phyloP scores from a whole-genome alignment of 768 basidiomycete genomes.

The Strobilomyces confusus region DNA sequence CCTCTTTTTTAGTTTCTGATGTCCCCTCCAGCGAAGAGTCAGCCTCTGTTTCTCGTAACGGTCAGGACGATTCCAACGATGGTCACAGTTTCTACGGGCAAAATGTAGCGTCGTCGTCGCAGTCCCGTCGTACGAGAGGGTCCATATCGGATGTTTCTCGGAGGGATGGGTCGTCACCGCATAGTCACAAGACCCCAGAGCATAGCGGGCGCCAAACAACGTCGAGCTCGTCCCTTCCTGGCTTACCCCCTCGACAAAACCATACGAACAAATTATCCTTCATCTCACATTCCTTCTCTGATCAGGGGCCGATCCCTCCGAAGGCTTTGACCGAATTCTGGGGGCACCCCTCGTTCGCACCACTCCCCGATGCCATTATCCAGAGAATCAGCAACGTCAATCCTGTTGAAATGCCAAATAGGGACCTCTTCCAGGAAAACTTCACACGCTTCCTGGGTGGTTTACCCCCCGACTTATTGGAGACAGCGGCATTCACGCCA shows the following conservation, averaged over 20 bases:
- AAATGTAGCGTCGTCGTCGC: slow-evolving; percentile 39
- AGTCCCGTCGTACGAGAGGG: slow-evolving; percentile 20
- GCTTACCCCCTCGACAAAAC: slow-evolving; percentile 22
- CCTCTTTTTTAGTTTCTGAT: slow-evolving; percentile 46
- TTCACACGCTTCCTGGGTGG: slow-evolving; percentile 46
- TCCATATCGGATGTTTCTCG: slow-evolving; percentile 23
- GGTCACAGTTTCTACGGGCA: slow-evolving; percentile 46
- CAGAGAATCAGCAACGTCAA: slow-evolving; percentile 51
- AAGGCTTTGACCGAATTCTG: slow-evolving; percentile 53
- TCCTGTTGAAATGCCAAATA: slow-evolving; percentile 57
- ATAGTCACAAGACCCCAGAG: slow-evolving; percentile 23
- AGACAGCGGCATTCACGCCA: slow-evolving; percentile 54
- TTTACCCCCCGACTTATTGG: slow-evolving; percentile 52
- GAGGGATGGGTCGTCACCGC: slow-evolving; percentile 14
- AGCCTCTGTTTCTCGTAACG: slow-evolving; percentile 9
- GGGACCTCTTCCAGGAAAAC: slow-evolving; percentile 48
- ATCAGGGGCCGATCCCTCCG: slow-evolving; percentile 36
- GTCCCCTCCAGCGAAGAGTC: slow-evolving; percentile 32
- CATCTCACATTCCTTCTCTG: slow-evolving; percentile 40
- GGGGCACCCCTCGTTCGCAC: slow-evolving; percentile 53
- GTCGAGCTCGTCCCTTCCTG: slow-evolving; percentile 20
- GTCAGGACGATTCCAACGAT: slow-evolving; percentile 26
- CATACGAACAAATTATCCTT: slow-evolving; percentile 36
- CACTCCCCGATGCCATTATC: slow-evolving; percentile 54
- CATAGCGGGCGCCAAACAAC: slow-evolving; percentile 17